Conservation (phyloP, 306 rosid species). For the Neltuma alba region DNA sequence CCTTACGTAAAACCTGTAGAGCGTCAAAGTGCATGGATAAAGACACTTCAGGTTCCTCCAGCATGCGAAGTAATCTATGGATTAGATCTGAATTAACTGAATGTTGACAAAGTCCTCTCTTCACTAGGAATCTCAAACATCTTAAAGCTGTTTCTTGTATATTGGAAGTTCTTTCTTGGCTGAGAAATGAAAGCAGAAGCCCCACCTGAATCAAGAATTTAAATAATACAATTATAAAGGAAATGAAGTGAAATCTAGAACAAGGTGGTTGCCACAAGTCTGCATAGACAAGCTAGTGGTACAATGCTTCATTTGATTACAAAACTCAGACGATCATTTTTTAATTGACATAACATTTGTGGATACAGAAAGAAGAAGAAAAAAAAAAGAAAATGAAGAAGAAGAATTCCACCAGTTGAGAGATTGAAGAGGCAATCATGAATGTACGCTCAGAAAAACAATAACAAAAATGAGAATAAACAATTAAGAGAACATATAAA, state of each 20-base stretch:
- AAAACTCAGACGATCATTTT: slow-evolving; percentile 3
- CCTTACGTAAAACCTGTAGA: slow-evolving; percentile 51
- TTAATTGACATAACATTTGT: background rate
- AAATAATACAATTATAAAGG: slow-evolving; percentile 6
- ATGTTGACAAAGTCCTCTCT: slow-evolving; percentile 45
- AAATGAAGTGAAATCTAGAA: background rate
- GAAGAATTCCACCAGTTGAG: background rate
- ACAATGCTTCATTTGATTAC: slow-evolving; percentile 20
- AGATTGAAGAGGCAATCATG: background rate
- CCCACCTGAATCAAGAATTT: slow-evolving; percentile 58
- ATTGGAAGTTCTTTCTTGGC: slow-evolving; percentile 43
- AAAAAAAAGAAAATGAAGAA: background rate
- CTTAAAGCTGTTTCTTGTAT: slow-evolving; percentile 56
- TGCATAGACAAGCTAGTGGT: slow-evolving; percentile 26
- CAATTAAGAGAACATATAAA: background rate
- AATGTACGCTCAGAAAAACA: background rate
- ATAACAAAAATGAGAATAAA: slow-evolving; percentile 16
- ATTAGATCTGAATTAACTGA: slow-evolving; percentile 31
- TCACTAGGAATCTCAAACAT: slow-evolving; percentile 59
- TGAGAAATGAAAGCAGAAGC: slow-evolving; percentile 60
- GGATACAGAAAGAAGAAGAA: background rate
- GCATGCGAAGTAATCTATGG: slow-evolving; percentile 34
- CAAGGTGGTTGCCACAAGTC: background rate
- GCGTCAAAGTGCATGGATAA: slow-evolving; percentile 41
- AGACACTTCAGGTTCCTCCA: slow-evolving; percentile 48